phyloP scores from a whole-genome alignment of 2,329 filamentous ascomycete genomes.

The Exophiala sp. region DNA sequence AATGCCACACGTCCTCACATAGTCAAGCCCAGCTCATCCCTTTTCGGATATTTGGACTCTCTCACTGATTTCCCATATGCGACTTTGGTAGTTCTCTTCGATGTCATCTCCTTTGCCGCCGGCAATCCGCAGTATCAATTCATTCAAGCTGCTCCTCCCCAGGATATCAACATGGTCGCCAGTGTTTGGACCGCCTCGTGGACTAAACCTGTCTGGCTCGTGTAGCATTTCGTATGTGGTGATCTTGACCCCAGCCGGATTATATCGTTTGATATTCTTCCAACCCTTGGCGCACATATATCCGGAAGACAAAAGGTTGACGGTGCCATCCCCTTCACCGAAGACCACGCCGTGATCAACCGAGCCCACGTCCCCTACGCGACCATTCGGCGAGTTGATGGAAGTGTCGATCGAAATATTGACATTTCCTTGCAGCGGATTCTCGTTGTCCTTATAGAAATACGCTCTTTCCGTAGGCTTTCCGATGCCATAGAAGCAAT shows the following conservation, averaged over 20 bases:
- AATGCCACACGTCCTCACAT: not conserved
- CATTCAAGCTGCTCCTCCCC: constrained; percentile 80
- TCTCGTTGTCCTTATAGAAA: constrained; percentile 66
- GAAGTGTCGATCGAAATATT: constrained; percentile 69
- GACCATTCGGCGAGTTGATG: constrained; percentile 48
- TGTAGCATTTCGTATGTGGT: constrained; percentile 94
- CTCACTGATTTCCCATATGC: constrained; percentile 74
- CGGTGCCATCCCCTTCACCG: constrained; percentile 93
- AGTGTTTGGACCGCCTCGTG: constrained; percentile 63
- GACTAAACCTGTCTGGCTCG: constrained; percentile 86
- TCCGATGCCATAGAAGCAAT: constrained; percentile 92
- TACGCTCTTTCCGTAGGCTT: constrained; percentile 91
- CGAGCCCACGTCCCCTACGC: constrained; percentile 33
- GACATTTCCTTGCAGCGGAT: constrained; percentile 47
- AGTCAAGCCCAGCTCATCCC: constrained; percentile 27
- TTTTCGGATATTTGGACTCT: constrained; percentile 78
- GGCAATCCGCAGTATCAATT: constrained; percentile 78
- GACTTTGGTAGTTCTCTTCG: constrained; percentile 68
- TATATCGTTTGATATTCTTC: constrained; percentile 79
- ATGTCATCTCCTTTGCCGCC: constrained; percentile 79
- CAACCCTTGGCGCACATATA: constrained; percentile 98
- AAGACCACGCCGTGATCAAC: constrained; percentile 86
- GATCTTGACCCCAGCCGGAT: constrained; percentile 73
- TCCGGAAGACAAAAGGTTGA: constrained; percentile 81
- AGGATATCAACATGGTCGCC: constrained; percentile 97